Evolutionary conservation across 169 alveolate species (phyloP), one percentile per base, ranked within the genome.

Genomic region (Eimeria acervulina): DNA sequence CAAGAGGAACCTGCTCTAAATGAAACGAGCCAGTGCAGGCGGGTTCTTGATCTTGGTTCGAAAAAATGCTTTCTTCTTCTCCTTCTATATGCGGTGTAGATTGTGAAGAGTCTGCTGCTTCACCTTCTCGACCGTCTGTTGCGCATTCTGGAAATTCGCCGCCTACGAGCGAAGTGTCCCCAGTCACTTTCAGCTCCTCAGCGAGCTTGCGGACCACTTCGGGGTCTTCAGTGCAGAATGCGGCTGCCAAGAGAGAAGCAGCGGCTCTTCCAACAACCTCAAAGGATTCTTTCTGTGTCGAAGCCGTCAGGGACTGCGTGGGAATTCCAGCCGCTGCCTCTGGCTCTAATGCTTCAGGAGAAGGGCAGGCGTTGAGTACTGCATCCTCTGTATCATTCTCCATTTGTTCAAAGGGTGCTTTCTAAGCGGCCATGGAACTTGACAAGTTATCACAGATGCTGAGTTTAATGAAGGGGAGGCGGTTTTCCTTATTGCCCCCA

Each of bases 171-270:
- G 6, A 44, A 12, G 93, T 36, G 38, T 85, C 80, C 55, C 52
- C 78, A 8, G 61, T 21, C 8, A 85, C 36, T 13, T 66, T 15
- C 52, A 52, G 78, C 55, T 40, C 93, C 40, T 59, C 59, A 70
- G 40, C 66, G 23, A 85, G 59, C 36, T 38, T 85, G 38, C 19
- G 93, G 36, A 59, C 38, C 59, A 85, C 59, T 59, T 51, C 36
- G 17, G 93, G 76, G 68, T 59, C 74, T 59, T 85, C 61, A 7
- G 80, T 4, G 80, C 80, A 85, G 78, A 33, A 85, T 26, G 78
- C 93, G 59, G 51, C 52, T 1, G 61, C 93, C 23, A 85, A 40
- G 26, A 85, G 93, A 8, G 33, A 51, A n/a, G 81, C 78, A 21
- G 63, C 26, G 19, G 93, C 93, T 80, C 38, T 70, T 23, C 93